Evolutionary conservation across 163 green algal species (phyloP).

Genomic region (Scenedesmus sp.): DNA sequence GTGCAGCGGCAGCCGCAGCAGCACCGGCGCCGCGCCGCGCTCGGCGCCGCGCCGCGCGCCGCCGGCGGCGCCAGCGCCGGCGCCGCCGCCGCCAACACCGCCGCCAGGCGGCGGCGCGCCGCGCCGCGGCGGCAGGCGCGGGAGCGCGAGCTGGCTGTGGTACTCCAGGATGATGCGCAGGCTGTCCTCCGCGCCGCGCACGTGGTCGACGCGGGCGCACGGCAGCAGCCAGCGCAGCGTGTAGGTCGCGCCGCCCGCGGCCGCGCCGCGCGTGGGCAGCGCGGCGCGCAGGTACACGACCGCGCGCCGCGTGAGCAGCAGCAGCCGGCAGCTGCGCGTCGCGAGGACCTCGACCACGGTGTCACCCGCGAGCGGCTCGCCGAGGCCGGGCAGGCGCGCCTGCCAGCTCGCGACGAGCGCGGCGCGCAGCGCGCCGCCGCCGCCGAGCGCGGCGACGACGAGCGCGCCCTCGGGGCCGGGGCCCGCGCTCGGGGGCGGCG

Average conservation of each 20-base stretch:
- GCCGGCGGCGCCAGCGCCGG: no score
- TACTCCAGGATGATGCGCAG: conserved; percentile 43
- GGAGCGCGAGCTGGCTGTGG: conserved; percentile 28
- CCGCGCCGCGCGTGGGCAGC: background rate
- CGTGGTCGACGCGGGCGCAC: conserved; percentile 36
- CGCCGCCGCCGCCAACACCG: no score
- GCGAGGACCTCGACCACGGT: conserved; percentile 74
- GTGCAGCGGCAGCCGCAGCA: conserved; percentile 32
- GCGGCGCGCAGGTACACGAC: conserved; percentile 71
- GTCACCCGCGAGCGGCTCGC: conserved; percentile 61
- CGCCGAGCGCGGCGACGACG: conserved; percentile 30
- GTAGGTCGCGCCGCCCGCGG: conserved; percentile 26
- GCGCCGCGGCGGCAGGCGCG: no score
- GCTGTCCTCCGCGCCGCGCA: conserved; percentile 36
- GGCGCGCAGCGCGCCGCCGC: conserved; percentile 45
- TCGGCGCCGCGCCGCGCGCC: no score
- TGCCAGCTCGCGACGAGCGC: conserved; percentile 67
- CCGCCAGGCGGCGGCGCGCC: no score
- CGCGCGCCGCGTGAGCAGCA: conserved; percentile 78
- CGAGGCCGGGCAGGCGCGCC: conserved; percentile 60
- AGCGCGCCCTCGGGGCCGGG: background rate
- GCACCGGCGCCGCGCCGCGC: background rate
- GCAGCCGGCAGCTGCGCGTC: conserved; percentile 61
- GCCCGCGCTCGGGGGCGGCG: background rate
- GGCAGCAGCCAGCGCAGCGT: conserved; percentile 39